These are phyloP conservation scores for Epichloe gansuensis DNA, from an alignment of 2,329 filamentous ascomycete species.

Conservation along the genomic window DNA sequence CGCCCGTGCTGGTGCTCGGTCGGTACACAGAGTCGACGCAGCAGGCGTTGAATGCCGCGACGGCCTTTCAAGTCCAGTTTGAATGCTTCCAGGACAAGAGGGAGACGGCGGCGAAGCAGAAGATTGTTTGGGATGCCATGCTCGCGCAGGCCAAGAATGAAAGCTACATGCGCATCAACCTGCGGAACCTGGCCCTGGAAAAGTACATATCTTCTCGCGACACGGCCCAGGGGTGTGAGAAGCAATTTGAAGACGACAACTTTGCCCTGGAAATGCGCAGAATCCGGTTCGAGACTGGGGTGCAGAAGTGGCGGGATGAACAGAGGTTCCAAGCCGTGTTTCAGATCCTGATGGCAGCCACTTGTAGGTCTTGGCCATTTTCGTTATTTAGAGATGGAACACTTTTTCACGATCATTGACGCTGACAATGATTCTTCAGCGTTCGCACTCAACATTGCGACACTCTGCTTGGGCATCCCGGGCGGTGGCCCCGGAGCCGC, in stretches of 20 bases:
- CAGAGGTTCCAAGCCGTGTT: not conserved
- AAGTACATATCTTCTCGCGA: not conserved
- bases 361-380: not conserved
- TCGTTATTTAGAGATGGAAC: no score
- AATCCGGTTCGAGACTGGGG: not conserved
- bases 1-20: not conserved
- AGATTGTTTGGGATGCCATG: not conserved
- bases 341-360: not conserved
- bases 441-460: not conserved
- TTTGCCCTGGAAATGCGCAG: not conserved
- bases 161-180: not conserved
- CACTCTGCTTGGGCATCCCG: not conserved
- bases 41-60: not conserved
- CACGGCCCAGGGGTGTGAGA: not conserved
- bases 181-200: not conserved
- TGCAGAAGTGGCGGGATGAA: not conserved
- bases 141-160: not conserved
- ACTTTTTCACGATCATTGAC: no score
- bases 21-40: not conserved
- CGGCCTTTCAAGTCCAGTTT: not conserved
- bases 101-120: not conserved
- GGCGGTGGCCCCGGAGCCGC: not conserved
- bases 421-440: not conserved
- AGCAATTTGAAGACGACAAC: not conserved
- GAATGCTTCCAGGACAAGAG: not conserved